phyloP scores from a whole-genome alignment of 208 protist species.

The Wallacemonas collosoma region DNA sequence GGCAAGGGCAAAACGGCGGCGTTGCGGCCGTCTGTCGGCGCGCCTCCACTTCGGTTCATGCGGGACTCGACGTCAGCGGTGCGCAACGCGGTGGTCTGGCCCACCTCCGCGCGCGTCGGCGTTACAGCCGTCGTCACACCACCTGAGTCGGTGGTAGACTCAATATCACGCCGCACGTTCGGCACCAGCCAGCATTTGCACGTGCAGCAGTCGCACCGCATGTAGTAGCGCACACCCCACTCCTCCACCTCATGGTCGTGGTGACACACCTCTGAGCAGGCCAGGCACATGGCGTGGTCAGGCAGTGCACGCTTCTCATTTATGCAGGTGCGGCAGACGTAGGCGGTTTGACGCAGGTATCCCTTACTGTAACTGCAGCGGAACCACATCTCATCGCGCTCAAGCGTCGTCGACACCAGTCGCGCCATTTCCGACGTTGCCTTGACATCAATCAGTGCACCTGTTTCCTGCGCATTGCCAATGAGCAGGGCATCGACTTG shows the following conservation, averaged over 20 bases:
- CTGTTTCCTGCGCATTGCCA: slow-evolving; percentile 37
- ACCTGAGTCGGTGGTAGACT: slow-evolving; percentile 10
- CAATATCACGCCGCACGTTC: slow-evolving; percentile 15
- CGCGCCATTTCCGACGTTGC: slow-evolving; percentile 65
- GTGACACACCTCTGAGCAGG: slow-evolving; percentile 86
- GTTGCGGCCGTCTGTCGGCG: neutral
- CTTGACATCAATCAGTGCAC: slow-evolving; percentile 51
- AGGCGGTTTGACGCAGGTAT: slow-evolving; percentile 76
- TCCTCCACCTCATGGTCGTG: slow-evolving; percentile 79
- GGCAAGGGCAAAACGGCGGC: too few relatives aligned
- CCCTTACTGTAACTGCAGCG: slow-evolving; percentile 78
- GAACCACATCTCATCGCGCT: slow-evolving; percentile 68
- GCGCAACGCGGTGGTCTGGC: neutral
- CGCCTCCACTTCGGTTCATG: neutral
- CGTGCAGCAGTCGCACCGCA: slow-evolving; percentile 91
- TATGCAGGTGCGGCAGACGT: slow-evolving; percentile 83
- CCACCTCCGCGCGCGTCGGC: neutral
- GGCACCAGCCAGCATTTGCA: slow-evolving; percentile 55
- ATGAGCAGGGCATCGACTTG: slow-evolving; percentile 69
- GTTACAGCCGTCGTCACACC: neutral
- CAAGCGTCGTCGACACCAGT: slow-evolving; percentile 66
- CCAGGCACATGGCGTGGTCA: slow-evolving; percentile 72
- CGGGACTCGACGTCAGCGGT: slow-evolving; percentile 1
- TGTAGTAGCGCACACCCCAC: slow-evolving; percentile 82
- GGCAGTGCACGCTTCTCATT: slow-evolving; percentile 53